These are phyloP conservation scores for Aurantiochytrium sp. DNA, from an alignment of 108 stramenopile species.

Conservation along the genomic window DNA sequence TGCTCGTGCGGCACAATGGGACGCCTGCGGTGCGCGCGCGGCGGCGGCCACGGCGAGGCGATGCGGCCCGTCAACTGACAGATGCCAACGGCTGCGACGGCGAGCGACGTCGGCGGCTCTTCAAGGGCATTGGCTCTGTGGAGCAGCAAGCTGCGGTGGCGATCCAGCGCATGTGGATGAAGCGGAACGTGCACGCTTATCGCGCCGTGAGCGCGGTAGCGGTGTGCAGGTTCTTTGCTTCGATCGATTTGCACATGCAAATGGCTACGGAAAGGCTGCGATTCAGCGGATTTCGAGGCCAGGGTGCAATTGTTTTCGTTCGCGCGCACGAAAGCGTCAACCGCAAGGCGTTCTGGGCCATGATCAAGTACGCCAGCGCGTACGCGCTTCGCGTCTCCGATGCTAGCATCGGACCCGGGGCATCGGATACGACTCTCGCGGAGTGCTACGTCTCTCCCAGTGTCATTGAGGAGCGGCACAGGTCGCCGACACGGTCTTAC, in stretches of 20 bases:
- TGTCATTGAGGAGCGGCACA: not conserved
- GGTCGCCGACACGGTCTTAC: not conserved
- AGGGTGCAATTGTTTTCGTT: not conserved
- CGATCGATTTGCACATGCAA: not conserved
- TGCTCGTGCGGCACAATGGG: too few relatives aligned
- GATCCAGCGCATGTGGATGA: conserved; percentile 14
- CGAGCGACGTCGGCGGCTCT: not conserved
- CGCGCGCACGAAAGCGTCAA: not conserved
- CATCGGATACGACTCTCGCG: not conserved
- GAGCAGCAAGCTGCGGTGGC: not conserved
- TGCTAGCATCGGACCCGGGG: not conserved
- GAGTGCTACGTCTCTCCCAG: not conserved
- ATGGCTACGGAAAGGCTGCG: not conserved
- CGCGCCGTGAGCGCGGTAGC: not conserved
- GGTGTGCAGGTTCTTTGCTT: not conserved
- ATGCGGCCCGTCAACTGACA: too few relatives aligned
- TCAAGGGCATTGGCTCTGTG: not conserved
- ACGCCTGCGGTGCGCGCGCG: too few relatives aligned
- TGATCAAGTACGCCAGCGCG: not conserved
- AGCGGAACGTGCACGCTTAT: not conserved
- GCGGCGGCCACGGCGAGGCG: too few relatives aligned
- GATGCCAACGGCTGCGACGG: too few relatives aligned
- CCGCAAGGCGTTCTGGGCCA: not conserved
- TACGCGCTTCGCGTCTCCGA: not conserved
- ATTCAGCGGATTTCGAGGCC: not conserved